Conservation (phyloP, 2,329 filamentous ascomycete genomes). For the Aureobasidium sp. region DNA sequence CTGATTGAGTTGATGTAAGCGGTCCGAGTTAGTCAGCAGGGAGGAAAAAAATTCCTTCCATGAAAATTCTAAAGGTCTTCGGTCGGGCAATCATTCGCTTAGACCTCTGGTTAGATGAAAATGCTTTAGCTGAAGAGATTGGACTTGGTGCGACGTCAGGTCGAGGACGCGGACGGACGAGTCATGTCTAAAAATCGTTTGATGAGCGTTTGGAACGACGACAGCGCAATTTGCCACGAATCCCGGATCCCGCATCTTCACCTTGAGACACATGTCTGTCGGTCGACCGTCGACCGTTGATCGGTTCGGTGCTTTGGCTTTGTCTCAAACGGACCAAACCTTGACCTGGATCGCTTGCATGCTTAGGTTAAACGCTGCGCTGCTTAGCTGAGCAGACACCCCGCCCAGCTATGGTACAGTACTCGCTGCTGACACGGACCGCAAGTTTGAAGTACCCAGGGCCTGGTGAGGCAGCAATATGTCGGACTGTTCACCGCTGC, state of each 20-base stretch:
- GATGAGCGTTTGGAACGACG: conserved; percentile 11
- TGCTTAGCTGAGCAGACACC: conserved; percentile 13
- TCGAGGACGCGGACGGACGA: background rate
- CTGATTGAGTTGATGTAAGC: background rate
- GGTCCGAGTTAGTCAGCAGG: background rate
- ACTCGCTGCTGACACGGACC: background rate
- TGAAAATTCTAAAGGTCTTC: conserved; percentile 10
- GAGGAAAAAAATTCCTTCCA: conserved; percentile 3
- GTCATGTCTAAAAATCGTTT: conserved; percentile 10
- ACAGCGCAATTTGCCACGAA: conserved; percentile 16
- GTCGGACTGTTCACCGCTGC: background rate
- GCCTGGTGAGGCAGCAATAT: background rate
- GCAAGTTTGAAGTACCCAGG: background rate
- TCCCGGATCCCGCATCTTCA: conserved; percentile 4
- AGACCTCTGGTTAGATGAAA: conserved; percentile 9
- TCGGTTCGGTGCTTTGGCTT: conserved; percentile 14
- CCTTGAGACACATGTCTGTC: conserved; percentile 14
- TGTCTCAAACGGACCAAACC: conserved; percentile 15
- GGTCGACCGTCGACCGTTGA: conserved; percentile 6
- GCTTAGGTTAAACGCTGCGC: background rate
- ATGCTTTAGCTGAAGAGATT: conserved; percentile 14
- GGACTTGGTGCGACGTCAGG: conserved; percentile 9
- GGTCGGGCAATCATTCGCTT: conserved; percentile 12
- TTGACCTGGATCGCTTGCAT: conserved; percentile 14
- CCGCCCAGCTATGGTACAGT: background rate